A percentile compares a stretch with the other conserved stretches of the same genome.
Evolutionary conservation across 2,329 filamentous ascomycete genomes (phyloP).

Genomic region (Sordariomycetes sp.): DNA sequence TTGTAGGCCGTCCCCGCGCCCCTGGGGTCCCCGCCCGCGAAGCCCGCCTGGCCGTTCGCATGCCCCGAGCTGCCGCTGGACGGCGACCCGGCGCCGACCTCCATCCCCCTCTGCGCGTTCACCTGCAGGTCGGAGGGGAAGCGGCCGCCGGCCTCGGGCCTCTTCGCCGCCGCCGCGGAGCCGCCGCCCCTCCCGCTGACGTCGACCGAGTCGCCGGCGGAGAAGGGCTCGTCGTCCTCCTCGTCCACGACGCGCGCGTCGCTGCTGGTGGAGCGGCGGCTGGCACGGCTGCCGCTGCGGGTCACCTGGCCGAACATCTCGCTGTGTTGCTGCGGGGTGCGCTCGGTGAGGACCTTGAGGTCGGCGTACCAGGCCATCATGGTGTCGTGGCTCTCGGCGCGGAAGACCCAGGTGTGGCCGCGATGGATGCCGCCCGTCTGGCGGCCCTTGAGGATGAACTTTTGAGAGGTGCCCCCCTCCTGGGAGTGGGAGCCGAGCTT

Average conservation of each 20-base stretch:
- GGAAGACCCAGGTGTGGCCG: conserved; percentile 62
- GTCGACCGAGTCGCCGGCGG: conserved; percentile 34
- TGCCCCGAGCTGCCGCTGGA: conserved; percentile 63
- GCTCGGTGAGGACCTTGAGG: conserved; percentile 81
- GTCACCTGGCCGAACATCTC: conserved; percentile 56
- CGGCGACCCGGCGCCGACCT: conserved; percentile 64
- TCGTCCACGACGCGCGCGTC: conserved; percentile 71
- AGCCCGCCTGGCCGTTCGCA: not conserved
- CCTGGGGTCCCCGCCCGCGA: not conserved
- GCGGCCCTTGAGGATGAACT: conserved; percentile 94
- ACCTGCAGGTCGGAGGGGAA: conserved; percentile 93
- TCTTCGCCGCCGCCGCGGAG: conserved; percentile 28
- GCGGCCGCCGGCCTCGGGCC: conserved; percentile 85
- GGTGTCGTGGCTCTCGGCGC: conserved; percentile 69
- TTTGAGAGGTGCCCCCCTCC: conserved; percentile 77
- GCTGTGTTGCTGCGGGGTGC: conserved; percentile 75
- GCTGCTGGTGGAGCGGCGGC: conserved; percentile 53
- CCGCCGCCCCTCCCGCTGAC: conserved; percentile 33
- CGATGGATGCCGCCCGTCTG: conserved; percentile 91
- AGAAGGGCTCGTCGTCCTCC: conserved; percentile 55
- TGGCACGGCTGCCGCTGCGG: conserved; percentile 62
- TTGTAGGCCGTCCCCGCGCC: not conserved
- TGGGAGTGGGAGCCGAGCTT: conserved; percentile 88
- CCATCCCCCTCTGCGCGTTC: conserved; percentile 64
- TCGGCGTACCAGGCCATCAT: conserved; percentile 97